Evolutionary conservation across 805 yeast species (phyloP).

Genomic region (Myxozyma sirexii): DNA sequence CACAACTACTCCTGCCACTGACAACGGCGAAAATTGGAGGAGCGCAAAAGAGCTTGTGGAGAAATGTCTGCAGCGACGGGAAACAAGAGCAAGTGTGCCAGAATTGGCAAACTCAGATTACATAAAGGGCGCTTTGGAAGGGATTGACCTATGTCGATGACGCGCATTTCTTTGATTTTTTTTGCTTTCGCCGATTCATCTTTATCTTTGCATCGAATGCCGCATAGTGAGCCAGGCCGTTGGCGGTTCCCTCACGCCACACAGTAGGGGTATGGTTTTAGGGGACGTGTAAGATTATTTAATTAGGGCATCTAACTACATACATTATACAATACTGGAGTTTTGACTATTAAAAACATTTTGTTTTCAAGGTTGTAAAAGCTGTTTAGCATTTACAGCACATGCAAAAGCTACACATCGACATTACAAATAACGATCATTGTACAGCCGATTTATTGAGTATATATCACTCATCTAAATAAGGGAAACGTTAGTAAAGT

Average conservation of each 20-base stretch:
- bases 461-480: too few relatives aligned
- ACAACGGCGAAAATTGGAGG: slow-evolving; percentile 40
- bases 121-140: slow-evolving; percentile 39
- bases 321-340: not conserved
- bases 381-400: not conserved
- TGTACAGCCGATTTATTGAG: too few relatives aligned
- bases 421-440: too few relatives aligned
- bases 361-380: not conserved
- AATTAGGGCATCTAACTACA: not conserved
- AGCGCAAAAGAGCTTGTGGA: slow-evolving; percentile 57
- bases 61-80: slow-evolving; percentile 53
- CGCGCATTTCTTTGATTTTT: not conserved
- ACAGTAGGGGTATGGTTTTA: not conserved
- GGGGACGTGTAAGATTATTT: not conserved
- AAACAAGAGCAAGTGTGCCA: slow-evolving; percentile 46
- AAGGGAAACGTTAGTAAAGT: not conserved
- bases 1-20: not conserved
- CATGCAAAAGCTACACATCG: too few relatives aligned
- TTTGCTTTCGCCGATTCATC: not conserved
- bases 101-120: slow-evolving; percentile 45
- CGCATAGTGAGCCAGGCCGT: not conserved
- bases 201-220: not conserved
- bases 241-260: not conserved
- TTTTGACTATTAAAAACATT: not conserved
- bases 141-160: not conserved